phyloP scores from a whole-genome alignment of 2,329 filamentous ascomycete genomes.

The Epicoccum nigrum region DNA sequence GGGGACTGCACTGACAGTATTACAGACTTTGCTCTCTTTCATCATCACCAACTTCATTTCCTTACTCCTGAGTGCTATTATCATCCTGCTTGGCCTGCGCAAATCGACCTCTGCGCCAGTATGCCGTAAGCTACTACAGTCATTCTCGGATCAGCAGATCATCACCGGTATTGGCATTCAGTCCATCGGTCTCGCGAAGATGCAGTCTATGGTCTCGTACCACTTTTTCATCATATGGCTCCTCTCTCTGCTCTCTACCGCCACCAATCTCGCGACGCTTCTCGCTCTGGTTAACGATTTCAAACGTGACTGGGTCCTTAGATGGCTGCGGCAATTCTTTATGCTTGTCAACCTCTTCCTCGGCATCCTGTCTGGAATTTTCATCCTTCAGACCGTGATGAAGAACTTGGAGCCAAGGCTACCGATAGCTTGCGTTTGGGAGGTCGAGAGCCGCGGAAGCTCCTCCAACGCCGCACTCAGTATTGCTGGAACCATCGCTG shows the following conservation, averaged over 20 bases:
- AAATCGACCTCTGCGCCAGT: conserved; percentile 58
- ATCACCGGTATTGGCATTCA: conserved; percentile 73
- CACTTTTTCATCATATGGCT: conserved; percentile 77
- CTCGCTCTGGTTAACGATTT: conserved; percentile 71
- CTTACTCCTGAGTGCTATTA: conserved; percentile 60
- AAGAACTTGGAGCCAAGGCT: conserved; percentile 60
- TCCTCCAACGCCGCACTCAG: conserved; percentile 55
- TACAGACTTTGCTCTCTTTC: conserved; percentile 66
- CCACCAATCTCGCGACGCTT: conserved; percentile 69
- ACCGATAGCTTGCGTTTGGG: conserved; percentile 68
- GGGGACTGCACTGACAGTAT: neutral
- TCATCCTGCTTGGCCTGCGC: conserved; percentile 62
- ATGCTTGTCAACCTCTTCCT: conserved; percentile 70
- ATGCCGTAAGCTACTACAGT: conserved; percentile 67
- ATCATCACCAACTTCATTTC: conserved; percentile 67
- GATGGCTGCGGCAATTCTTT: conserved; percentile 68
- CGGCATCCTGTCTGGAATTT: conserved; percentile 62
- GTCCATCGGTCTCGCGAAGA: conserved; percentile 65
- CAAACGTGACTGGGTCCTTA: conserved; percentile 69
- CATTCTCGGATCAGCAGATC: conserved; percentile 72
- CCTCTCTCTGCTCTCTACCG: conserved; percentile 67
- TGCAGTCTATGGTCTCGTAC: conserved; percentile 65
- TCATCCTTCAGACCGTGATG: conserved; percentile 62
- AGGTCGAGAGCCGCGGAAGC: conserved; percentile 47
- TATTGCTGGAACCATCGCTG: conserved; percentile 65